Percentiles rank a stretch among this genome's conserved stretches.
These are phyloP conservation scores for Hanseniaspora mollemarum DNA, from an alignment of 805 yeast genomes.

Conservation along the genomic window DNA sequence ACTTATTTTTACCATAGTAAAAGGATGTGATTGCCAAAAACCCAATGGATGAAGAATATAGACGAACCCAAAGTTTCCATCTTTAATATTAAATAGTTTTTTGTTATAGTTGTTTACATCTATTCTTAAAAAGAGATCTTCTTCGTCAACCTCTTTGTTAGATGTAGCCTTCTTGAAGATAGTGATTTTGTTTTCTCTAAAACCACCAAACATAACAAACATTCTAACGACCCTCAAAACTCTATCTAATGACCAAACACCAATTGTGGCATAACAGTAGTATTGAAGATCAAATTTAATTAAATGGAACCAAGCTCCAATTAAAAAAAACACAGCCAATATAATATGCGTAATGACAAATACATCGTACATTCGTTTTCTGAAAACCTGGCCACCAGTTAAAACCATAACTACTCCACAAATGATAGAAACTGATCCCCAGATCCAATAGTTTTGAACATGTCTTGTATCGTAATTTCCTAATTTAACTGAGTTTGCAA, in stretches of 20 bases:
- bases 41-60: background rate
- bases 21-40: conserved; percentile 17
- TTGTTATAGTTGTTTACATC: conserved; percentile 13
- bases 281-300: conserved; percentile 38
- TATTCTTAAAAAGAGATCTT: conserved; percentile 4
- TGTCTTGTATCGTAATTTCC: conserved; percentile 25
- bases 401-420: conserved; percentile 32
- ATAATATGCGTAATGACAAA: conserved; percentile 35
- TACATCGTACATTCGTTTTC: conserved; percentile 38
- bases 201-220: conserved; percentile 15
- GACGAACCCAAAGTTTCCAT: conserved; percentile 14
- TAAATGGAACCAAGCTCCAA: conserved; percentile 37
- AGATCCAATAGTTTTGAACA: conserved; percentile 32
- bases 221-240: conserved; percentile 43
- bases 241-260: conserved; percentile 61
- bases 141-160: background rate
- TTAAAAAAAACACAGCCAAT: conserved; percentile 34
- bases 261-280: conserved; percentile 41
- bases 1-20: conserved; percentile 3
- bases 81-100: conserved; percentile 4
- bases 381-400: conserved; percentile 34
- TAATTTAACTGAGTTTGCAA: conserved; percentile 3
- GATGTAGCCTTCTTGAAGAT: background rate
- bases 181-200: conserved; percentile 5
- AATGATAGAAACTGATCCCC: conserved; percentile 21